These are phyloP conservation scores for Tolypocladium sp. DNA, from an alignment of 2,329 filamentous ascomycete species.

Conservation along the genomic window DNA sequence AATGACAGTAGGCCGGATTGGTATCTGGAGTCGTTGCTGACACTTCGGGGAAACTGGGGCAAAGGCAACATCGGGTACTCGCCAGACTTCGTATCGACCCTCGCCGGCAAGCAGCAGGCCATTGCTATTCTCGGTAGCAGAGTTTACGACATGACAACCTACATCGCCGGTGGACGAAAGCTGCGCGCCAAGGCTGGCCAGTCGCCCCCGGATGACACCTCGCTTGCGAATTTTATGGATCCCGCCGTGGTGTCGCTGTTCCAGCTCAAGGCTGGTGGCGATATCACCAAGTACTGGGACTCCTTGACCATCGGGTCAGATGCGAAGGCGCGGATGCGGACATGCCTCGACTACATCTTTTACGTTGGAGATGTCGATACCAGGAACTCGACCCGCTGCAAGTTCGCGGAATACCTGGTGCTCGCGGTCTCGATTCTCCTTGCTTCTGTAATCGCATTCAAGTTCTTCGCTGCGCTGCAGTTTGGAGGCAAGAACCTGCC, in stretches of 20 bases:
- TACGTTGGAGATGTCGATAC: slow-evolving; percentile 90
- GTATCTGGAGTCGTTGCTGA: slow-evolving; percentile 83
- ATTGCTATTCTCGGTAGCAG: slow-evolving; percentile 71
- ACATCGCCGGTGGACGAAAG: slow-evolving; percentile 65
- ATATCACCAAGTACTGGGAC: slow-evolving; percentile 79
- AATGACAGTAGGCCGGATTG: slow-evolving; percentile 81
- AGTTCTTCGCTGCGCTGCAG: slow-evolving; percentile 92
- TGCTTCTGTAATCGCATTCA: slow-evolving; percentile 78
- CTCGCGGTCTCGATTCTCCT: slow-evolving; percentile 76
- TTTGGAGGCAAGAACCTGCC: slow-evolving; percentile 87
- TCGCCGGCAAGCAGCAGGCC: slow-evolving; percentile 52
- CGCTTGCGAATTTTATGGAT: slow-evolving; percentile 74
- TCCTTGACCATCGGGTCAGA: slow-evolving; percentile 49
- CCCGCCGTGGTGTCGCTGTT: slow-evolving; percentile 66
- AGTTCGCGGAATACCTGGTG: slow-evolving; percentile 84
- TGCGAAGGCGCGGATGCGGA: slow-evolving; percentile 59
- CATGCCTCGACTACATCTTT: slow-evolving; percentile 89
- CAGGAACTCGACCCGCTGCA: slow-evolving; percentile 72
- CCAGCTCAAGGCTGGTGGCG: slow-evolving; percentile 62
- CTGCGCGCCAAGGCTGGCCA: slow-evolving; percentile 48
- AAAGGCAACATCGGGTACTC: slow-evolving; percentile 86
- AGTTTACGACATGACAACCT: slow-evolving; percentile 86
- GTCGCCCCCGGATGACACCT: slow-evolving; percentile 31
- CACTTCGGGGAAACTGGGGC: slow-evolving; percentile 68
- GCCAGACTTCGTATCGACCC: slow-evolving; percentile 61